Base-by-base conservation (phyloP, 345 rosid species). In the Gossypium arboreum region DNA sequence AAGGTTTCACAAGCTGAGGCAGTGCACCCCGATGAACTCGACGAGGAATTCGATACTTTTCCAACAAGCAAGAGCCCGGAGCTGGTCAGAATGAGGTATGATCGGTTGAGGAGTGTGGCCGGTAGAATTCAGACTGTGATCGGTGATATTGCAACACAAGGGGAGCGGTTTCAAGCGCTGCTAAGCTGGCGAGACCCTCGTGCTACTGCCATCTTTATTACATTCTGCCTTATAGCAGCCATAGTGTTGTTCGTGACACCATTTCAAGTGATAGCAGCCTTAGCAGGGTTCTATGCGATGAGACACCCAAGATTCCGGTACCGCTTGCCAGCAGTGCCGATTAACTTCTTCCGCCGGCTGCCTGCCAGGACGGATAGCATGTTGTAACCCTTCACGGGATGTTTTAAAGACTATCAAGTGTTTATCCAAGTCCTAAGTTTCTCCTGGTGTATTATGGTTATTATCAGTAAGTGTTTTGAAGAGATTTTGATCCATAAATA, bases 161-260 rank as follows among this genome's bases (percentile, higher is more conserved):
- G 98, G 74, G 99, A 95, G 56, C 84, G 99, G 75, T 54, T 89
- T 71, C 98, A 91, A 68, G 92, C 97, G 47, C 74, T 96, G 22
- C 82, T 96, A 75, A 96, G 95, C 87, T 96, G 99, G 99, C 83
- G 99, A 73, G 99, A 96, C 77, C 98, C 99, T 1, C 90, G 98
- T 7, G 99, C 98, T 0, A 88, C 97, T 0, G 86, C 97, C 2
- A 80, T 93, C 52, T 96, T 84, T 68, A 81, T 90, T 22, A 77
- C 83, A 22, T 92, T 96, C 68, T 96, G 97, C 82, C 88, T 96
- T 72, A 71, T 93, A 13, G 90, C 97, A 12, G 97, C 99, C 7
- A 78, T 96, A 3, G 90, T 93, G 48, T 84, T 93, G 79, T 96
- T 91, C 72, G 88, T 96, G 68, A 90, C 97, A 57, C 98, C 99